phyloP scores from a whole-genome alignment of 331 rosid genomes.

The Erythrophleum ivorense region DNA sequence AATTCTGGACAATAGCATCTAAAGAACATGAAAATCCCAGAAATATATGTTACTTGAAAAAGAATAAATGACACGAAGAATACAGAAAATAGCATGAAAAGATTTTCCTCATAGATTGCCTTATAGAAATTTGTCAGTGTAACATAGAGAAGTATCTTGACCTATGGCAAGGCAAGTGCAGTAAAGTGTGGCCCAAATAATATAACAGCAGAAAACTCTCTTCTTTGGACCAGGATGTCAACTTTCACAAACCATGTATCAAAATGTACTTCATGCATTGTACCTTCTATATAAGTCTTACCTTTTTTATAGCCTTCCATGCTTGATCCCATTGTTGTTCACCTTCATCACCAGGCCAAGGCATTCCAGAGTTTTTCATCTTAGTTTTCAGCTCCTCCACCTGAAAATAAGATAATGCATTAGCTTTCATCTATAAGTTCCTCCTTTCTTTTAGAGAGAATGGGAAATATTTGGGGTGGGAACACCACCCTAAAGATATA shows the following conservation, averaged over 20 bases:
- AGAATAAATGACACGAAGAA: constrained; percentile 20
- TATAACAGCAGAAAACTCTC: constrained; percentile 16
- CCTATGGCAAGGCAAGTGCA: neutral
- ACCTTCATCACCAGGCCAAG: constrained; percentile 99
- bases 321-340: constrained; percentile 91
- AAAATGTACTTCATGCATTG: constrained; percentile 10
- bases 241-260: constrained; percentile 20
- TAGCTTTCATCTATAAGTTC: constrained; percentile 34
- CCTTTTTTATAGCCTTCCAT: constrained; percentile 95
- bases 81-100: constrained; percentile 15
- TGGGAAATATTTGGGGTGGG: neutral
- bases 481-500: constrained; percentile 7
- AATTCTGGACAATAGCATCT: neutral
- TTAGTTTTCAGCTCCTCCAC: constrained; percentile 79
- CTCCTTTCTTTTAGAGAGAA: constrained; percentile 25
- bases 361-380: constrained; percentile 95
- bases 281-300: constrained; percentile 43
- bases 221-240: constrained; percentile 20
- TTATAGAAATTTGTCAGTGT: neutral
- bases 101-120: constrained; percentile 6
- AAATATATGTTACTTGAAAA: constrained; percentile 14
- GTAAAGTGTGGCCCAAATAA: constrained; percentile 18
- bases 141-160: neutral
- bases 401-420: constrained; percentile 53
- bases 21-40: constrained; percentile 4